Evolutionary conservation across 495 filamentous ascomycete genomes (phyloP), one percentile per base, ranked within the genome.

Genomic region (Daldinia childiae): DNA sequence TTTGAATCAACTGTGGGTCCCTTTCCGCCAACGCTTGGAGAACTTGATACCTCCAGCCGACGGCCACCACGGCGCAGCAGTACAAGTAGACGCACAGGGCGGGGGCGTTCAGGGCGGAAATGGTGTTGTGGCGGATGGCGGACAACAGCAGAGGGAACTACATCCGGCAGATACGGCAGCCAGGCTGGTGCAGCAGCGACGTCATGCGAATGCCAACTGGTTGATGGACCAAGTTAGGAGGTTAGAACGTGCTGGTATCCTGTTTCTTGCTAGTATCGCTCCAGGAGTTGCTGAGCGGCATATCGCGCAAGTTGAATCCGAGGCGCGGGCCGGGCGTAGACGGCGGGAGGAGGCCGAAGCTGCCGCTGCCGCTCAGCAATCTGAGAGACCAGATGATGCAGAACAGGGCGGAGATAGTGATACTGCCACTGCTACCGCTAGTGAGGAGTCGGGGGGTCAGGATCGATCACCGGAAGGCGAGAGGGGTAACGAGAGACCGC

Each of bases 271-370:
- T 6, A 95, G 92, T 79, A 81, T 97, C 58, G 88, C 93, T 30
- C 94, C 94, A 0, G 94, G 94, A 7, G 84, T 97, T 14, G 92
- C 93, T 0, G 94, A 97, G 78, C 81, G 92, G 50, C 91, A 95
- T 74, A 92, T 97, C 51, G 84, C 86, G 65, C 90, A 88, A 38
- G 83, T 89, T 39, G 90, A 91, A 73, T 87, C 84, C 4, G 87
- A 88, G 7, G 89, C 89, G 70, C 85, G 83, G 29, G 83, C 84
- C 51, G 81, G 87, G 73, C 85, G 83, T 38, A 79, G 83, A 69
- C 74, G 83, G 66, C 79, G 79, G 51, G 77, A 85, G 55, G 82
- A 81, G 58, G 84, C 84, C 60, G 82, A 79, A 8, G 85, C 81
- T 9, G 78, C 78, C 17, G 77, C 72, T 14, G 69, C 69, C 1